Conservation (phyloP, 768 basidiomycete genomes). For the Naganishia vaughanmartiniae region DNA sequence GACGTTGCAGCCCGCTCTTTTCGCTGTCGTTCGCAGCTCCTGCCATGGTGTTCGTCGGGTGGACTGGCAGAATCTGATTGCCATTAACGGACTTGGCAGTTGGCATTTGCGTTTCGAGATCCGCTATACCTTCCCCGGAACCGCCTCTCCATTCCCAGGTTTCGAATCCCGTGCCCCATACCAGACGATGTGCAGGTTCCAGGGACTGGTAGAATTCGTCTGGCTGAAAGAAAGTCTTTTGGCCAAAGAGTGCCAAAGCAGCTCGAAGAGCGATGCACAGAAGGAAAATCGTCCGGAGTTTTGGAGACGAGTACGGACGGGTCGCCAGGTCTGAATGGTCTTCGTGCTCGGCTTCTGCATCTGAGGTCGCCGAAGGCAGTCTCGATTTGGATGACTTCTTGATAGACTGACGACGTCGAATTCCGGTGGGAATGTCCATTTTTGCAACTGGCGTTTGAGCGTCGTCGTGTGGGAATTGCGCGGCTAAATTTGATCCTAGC, state of each 20-base stretch:
- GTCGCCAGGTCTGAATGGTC: neutral
- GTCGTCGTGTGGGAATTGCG: neutral
- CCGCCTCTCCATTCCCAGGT: slow-evolving; percentile 87
- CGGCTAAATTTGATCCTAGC: neutral
- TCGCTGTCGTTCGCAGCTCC: neutral
- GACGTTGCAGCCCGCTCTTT: neutral
- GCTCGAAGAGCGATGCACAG: slow-evolving; percentile 18
- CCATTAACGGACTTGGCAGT: neutral
- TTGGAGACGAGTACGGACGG: slow-evolving; percentile 5
- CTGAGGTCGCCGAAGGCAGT: neutral
- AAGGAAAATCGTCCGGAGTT: neutral
- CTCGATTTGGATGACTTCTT: neutral
- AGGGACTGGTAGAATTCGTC: slow-evolving; percentile 95
- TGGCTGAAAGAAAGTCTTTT: slow-evolving; percentile 82
- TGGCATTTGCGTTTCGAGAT: neutral
- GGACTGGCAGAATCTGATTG: neutral
- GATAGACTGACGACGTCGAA: neutral
- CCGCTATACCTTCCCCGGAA: neutral
- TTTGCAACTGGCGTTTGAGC: neutral
- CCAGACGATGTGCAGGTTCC: slow-evolving; percentile 81
- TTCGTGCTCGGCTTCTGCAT: neutral
- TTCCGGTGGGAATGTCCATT: neutral
- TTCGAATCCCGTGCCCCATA: slow-evolving; percentile 85
- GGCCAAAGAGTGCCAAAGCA: slow-evolving; percentile 32
- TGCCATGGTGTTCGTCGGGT: neutral